phyloP scores from a whole-genome alignment of 2,329 filamentous ascomycete genomes.

The Coniochaeta sp. region DNA sequence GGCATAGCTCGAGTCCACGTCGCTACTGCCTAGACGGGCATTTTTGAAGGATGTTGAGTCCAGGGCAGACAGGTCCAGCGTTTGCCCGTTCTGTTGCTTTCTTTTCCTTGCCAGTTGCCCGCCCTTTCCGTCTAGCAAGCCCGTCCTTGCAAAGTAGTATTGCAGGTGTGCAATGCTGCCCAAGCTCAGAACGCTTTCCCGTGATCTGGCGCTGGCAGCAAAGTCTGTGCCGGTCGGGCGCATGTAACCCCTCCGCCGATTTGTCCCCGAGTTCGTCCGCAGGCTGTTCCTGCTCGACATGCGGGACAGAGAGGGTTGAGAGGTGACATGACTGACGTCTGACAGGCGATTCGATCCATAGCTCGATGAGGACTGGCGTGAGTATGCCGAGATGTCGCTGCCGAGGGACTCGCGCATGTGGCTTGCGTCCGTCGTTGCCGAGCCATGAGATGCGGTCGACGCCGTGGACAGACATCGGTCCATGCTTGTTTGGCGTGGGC shows the following conservation, averaged over 20 bases:
- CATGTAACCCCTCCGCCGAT: conserved; percentile 72
- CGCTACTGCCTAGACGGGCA: conserved; percentile 29
- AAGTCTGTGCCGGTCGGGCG: conserved; percentile 83
- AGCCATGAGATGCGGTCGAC: conserved; percentile 52
- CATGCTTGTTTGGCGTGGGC: conserved; percentile 20
- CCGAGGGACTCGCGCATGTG: conserved; percentile 46
- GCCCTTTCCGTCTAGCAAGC: conserved; percentile 87
- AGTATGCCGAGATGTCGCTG: conserved; percentile 43
- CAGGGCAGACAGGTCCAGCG: conserved; percentile 50
- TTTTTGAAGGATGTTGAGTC: conserved; percentile 32
- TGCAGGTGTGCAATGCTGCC: conserved; percentile 96
- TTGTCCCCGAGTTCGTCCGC: not conserved
- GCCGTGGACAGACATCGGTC: conserved; percentile 57
- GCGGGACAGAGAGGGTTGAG: conserved; percentile 8
- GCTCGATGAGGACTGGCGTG: conserved; percentile 59
- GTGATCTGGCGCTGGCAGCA: conserved; percentile 78
- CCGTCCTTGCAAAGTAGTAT: conserved; percentile 96
- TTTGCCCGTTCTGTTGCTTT: conserved; percentile 45
- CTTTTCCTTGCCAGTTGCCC: conserved; percentile 69
- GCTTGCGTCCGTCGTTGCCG: conserved; percentile 37
- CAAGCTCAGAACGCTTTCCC: conserved; percentile 92
- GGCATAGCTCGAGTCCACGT: conserved; percentile 53
- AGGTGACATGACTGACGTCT: conserved; percentile 27
- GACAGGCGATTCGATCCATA: conserved; percentile 37
- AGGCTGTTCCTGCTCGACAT: conserved; percentile 24